These are phyloP conservation scores for Yamadazyma friedrichii DNA, from an alignment of 1,139 yeast species.

Conservation along the genomic window DNA sequence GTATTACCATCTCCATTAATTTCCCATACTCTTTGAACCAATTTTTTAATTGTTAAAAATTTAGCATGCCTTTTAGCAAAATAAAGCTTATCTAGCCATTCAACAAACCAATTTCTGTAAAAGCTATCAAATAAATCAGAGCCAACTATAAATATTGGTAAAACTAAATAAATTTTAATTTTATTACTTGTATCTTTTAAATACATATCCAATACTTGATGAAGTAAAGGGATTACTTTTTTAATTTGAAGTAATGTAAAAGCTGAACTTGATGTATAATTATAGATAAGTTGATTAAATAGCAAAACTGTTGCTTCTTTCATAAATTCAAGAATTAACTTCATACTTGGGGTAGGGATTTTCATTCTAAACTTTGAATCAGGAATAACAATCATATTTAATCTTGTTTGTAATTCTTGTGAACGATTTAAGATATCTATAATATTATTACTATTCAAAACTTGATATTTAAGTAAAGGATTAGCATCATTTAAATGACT, in stretches of 20 bases:
- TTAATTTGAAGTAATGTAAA: conserved; percentile 3
- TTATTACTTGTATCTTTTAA: background rate
- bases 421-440: background rate
- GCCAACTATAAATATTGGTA: conserved; percentile 3
- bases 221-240: conserved; percentile 1
- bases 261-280: conserved; percentile 3
- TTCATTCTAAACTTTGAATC: background rate
- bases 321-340: background rate
- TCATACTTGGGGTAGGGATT: background rate
- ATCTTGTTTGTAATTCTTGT: background rate
- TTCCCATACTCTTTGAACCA: conserved; percentile 2
- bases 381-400: background rate
- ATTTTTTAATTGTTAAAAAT: conserved; percentile 1
- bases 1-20: conserved; percentile 2
- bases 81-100: conserved; percentile 1
- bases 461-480: conserved; percentile 1
- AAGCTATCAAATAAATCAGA: background rate
- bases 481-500: conserved; percentile 1
- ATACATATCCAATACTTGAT: conserved; percentile 1
- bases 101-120: conserved; percentile 2
- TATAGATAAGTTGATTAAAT: conserved; percentile 5
- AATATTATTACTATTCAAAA: conserved; percentile 1
- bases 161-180: background rate
- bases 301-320: conserved; percentile 1
- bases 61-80: background rate